phyloP scores from a whole-genome alignment of 805 yeast species.

The Pichia manshurica region DNA sequence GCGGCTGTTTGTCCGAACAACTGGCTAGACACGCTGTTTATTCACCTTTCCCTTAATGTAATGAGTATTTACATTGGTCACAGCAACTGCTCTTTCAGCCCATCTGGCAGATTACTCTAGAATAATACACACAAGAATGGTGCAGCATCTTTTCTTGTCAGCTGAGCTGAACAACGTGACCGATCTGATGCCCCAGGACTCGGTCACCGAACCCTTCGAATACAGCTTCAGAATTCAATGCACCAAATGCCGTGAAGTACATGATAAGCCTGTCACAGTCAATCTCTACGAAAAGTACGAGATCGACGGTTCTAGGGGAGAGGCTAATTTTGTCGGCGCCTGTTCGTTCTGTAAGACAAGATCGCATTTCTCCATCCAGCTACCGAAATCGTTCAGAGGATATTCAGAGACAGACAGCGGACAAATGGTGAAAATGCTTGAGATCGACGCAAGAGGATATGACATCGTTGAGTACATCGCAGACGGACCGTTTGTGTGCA shows the following conservation, averaged over 20 bases:
- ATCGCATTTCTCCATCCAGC: constrained; percentile 20
- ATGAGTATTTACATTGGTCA: no score
- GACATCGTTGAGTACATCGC: constrained; percentile 67
- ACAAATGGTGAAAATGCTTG: constrained; percentile 45
- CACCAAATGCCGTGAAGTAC: constrained; percentile 71
- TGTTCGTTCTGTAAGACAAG: constrained; percentile 26
- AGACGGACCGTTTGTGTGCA: constrained; percentile 51
- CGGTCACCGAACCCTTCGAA: constrained; percentile 56
- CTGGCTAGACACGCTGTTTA: no score
- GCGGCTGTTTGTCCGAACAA: no score
- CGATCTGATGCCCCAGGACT: constrained; percentile 47
- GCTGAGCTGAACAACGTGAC: constrained; percentile 35
- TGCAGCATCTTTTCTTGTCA: constrained; percentile 25
- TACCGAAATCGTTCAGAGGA: constrained; percentile 23
- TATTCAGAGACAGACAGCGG: constrained; percentile 38
- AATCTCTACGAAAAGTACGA: constrained; percentile 63
- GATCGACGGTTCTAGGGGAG: constrained; percentile 68
- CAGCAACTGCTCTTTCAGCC: no score
- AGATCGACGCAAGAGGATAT: constrained; percentile 82
- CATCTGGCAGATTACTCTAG: no score
- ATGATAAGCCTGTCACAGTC: constrained; percentile 64
- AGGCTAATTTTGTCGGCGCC: constrained; percentile 71
- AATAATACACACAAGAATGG: background rate
- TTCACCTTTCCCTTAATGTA: no score
- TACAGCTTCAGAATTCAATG: constrained; percentile 73